These are phyloP conservation scores for Pichia manshurica DNA, from an alignment of 805 yeast species.

Conservation along the genomic window DNA sequence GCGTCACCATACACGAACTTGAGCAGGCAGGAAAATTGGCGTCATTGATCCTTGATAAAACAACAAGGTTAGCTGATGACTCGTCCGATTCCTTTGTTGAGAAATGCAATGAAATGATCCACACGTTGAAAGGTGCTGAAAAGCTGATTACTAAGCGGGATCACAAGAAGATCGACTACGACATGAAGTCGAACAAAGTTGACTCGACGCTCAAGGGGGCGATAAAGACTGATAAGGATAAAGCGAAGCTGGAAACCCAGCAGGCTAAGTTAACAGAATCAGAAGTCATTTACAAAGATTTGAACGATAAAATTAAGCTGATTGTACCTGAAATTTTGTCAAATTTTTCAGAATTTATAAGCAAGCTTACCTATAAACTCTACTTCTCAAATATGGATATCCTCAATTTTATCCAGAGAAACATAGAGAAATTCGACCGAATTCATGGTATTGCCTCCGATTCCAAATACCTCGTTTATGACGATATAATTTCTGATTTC, in stretches of 20 bases:
- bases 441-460: conserved; percentile 29
- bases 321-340: conserved; percentile 42
- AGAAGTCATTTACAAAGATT: conserved; percentile 29
- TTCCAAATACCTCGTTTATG: conserved; percentile 21
- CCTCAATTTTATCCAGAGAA: conserved; percentile 29
- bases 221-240: conserved; percentile 34
- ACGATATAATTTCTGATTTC: conserved; percentile 36
- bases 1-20: conserved; percentile 27
- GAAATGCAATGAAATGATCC: conserved; percentile 36
- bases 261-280: conserved; percentile 31
- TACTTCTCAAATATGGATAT: conserved; percentile 36
- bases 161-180: conserved; percentile 38
- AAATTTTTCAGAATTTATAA: conserved; percentile 45
- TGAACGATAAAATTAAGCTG: conserved; percentile 36
- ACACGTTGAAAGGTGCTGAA: conserved; percentile 32
- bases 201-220: conserved; percentile 32
- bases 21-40: conserved; percentile 26
- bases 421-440: conserved; percentile 25
- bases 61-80: conserved; percentile 20
- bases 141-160: conserved; percentile 40
- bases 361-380: conserved; percentile 34
- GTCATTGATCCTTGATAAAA: conserved; percentile 20
- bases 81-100: conserved; percentile 28
- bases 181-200: conserved; percentile 33
- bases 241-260: conserved; percentile 28